Evolutionary conservation across 148 eudicot genomes (phyloP), one percentile per base, ranked within the genome.

Genomic region (Chenopodium formosanum): DNA sequence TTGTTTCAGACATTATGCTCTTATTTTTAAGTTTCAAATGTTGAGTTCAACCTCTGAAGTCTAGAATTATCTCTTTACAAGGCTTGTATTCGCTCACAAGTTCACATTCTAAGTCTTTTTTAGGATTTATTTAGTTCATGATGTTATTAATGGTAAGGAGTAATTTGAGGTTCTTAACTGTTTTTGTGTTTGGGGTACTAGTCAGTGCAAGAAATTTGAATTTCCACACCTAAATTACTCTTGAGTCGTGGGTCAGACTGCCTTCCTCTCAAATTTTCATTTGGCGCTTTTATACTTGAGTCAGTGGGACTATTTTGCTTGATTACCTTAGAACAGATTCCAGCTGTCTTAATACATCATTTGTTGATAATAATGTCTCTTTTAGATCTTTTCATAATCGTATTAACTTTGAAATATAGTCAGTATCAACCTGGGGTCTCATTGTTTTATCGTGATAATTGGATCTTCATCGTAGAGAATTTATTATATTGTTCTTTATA

Each of bases 281-380:
- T 76, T 19, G 70, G 23, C 19, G 9, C 53, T 77, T 34, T 3
- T 20, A 27, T 40, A 12, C 9, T n/a, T 2, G 20, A 62, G 25
- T 10, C 6, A 20, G 22, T 56, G 66, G 22, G 50, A 40, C 27
- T 44, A 77, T 1, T 77, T 77, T 34, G 25, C 79, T 37, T 53
- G 53, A 31, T 65, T 70, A 47, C 64, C 73, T 78, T 50, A 66
- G 44, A 66, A 66, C 73, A 78, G 62, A 66, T 78, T 17, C 72
- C 63, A 67, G 63, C 73, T 78, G 80, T 66, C 73, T 9, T 66
- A 60, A 23, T 44, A 17, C 34, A 23, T 78, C 34, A 78, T 78
- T 44, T 13, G 22, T 12, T 77, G 80, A 66, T 23, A 34, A 77
- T 64, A 46, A 46, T 64, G 25, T 27, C 52, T 10, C 25, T 13